Evolutionary conservation across 2,329 filamentous ascomycete species (phyloP), one percentile per base, ranked within the genome.

Genomic region (Colletotrichum incanum): DNA sequence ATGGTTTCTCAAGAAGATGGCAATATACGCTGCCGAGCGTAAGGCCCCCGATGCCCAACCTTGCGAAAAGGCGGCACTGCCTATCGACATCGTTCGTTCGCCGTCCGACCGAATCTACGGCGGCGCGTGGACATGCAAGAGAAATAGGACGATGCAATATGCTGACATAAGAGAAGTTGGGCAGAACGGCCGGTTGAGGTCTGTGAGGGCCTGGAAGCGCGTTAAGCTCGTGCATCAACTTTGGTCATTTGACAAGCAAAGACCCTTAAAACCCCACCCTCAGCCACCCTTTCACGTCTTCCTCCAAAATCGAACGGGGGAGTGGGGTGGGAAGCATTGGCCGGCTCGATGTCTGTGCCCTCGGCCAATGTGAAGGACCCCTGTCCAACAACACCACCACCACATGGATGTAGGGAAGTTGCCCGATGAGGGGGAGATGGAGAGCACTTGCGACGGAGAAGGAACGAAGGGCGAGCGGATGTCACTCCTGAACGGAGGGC

Each of bases 221-320:
- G 50, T 52, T 37, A 34, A 50, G 43, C 18, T 26, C 26, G 26
- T 60, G 67, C 55, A 67, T 55, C 63, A 49, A 67, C 54, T 67
- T 23, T 71, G 68, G 68, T 71, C 68, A 71, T 45, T 71, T 67
- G 68, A 71, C 63, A 60, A 43, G 54, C 26, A 71, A 50, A 67
- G 64, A 71, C 68, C 68, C 64, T 41, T 67, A 39, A 67, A 67
- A 56, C 68, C 56, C 68, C 68, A 71, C 68, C 45, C 28, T 56
- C 37, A 16, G 28, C 64, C 63, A 47, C 67, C 16, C 58, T 52
- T 65, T 52, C 31, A 28, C 37, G 67, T 43, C 43, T 60, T 14
- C 45, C 49, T 56, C 63, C 52, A 43, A 60, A 59, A 52, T n/a
- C 58, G 28, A 52, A 58, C 54, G 28, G 47, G 39, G 65, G 26